A percentile compares a stretch with the other conserved stretches of the same genome.
Evolutionary conservation across 805 yeast species (phyloP).

Genomic region (Wickerhamiella vanderwaltii): DNA sequence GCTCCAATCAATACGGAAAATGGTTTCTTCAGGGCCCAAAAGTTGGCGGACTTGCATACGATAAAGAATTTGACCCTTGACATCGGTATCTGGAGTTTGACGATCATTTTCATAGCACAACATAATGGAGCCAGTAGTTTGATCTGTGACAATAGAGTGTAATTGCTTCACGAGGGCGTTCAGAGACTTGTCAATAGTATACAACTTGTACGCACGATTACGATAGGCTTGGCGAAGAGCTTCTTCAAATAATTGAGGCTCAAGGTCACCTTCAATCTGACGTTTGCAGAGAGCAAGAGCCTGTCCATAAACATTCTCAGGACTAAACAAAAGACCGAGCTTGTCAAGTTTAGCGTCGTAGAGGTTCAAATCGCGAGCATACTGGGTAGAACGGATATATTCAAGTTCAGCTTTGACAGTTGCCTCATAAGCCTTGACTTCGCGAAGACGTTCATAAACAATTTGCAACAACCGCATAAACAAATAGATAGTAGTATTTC

Average conservation of each 20-base stretch:
- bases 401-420: slow-evolving; percentile 64
- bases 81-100: slow-evolving; percentile 46
- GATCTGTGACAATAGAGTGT: slow-evolving; percentile 70
- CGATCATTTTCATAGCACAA: slow-evolving; percentile 76
- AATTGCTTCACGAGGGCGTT: slow-evolving; percentile 76
- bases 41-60: slow-evolving; percentile 75
- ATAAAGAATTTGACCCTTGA: slow-evolving; percentile 79
- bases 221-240: slow-evolving; percentile 88
- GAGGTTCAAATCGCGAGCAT: slow-evolving; percentile 78
- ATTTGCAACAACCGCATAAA: slow-evolving; percentile 79
- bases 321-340: slow-evolving; percentile 54
- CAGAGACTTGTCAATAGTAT: slow-evolving; percentile 85
- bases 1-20: slow-evolving; percentile 76
- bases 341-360: slow-evolving; percentile 71
- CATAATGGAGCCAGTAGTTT: slow-evolving; percentile 68
- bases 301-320: slow-evolving; percentile 46
- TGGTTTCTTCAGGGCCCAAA: slow-evolving; percentile 77
- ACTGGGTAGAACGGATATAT: slow-evolving; percentile 34
- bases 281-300: slow-evolving; percentile 61
- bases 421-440: slow-evolving; percentile 58
- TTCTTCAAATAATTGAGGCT: slow-evolving; percentile 92
- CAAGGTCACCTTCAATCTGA: slow-evolving; percentile 78
- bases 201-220: slow-evolving; percentile 82
- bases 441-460: slow-evolving; percentile 65
- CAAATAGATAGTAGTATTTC: slow-evolving; percentile 77